Conservation (phyloP, 2,329 filamentous ascomycete species). For the Pseudogymnoascus sp. region DNA sequence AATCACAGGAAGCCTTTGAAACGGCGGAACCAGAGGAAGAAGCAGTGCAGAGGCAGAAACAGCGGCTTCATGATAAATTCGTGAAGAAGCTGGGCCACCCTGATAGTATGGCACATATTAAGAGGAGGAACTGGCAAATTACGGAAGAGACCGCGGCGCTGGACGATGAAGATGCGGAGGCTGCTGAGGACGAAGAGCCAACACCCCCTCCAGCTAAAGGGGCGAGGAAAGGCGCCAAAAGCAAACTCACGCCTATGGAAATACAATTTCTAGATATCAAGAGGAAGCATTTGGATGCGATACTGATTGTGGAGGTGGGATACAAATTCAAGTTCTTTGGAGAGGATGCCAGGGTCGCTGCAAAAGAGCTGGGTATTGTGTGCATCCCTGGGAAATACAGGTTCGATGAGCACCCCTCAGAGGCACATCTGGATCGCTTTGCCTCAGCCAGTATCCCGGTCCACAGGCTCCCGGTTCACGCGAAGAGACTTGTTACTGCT, state of each 20-base stretch:
- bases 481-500: slow-evolving; percentile 83
- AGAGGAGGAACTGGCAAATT: slow-evolving; percentile 50
- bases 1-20: slow-evolving; percentile 19
- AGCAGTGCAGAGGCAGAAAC: slow-evolving; percentile 51
- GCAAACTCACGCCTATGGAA: slow-evolving; percentile 91
- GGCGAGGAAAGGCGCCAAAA: slow-evolving; percentile 65
- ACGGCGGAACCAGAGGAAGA: slow-evolving; percentile 43
- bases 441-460: slow-evolving; percentile 94
- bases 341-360: slow-evolving; percentile 82
- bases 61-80: slow-evolving; percentile 74
- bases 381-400: slow-evolving; percentile 94
- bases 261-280: slow-evolving; percentile 93
- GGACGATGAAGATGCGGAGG: slow-evolving; percentile 47
- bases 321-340: slow-evolving; percentile 98
- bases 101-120: slow-evolving; percentile 67
- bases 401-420: slow-evolving; percentile 89
- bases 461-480: slow-evolving; percentile 84
- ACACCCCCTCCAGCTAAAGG: slow-evolving; percentile 44
- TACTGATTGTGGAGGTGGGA: slow-evolving; percentile 89
- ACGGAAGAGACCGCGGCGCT: slow-evolving; percentile 45
- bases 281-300: slow-evolving; percentile 77
- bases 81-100: slow-evolving; percentile 84
- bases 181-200: slow-evolving; percentile 50
- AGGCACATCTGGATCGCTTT: slow-evolving; percentile 86
- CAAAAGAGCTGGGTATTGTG: slow-evolving; percentile 87